These are phyloP conservation scores for Pinus albicaulis DNA, from an alignment of 75 land plant genomes.

Conservation along the genomic window DNA sequence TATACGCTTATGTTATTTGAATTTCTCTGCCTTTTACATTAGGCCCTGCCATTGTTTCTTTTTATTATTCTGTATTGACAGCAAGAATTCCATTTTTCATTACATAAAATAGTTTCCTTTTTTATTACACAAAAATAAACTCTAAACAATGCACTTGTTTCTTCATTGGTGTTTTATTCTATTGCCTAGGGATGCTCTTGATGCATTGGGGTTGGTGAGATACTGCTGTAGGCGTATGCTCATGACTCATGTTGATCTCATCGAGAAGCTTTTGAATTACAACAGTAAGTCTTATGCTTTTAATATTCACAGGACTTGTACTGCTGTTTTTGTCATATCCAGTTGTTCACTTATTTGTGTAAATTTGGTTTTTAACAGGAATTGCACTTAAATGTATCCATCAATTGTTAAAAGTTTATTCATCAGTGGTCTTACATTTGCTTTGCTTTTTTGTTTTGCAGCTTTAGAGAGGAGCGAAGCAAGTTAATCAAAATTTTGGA, in stretches of 20 bases:
- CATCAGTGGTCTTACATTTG: background rate
- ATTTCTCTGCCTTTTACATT: too few relatives aligned
- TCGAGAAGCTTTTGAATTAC: conserved; percentile 96
- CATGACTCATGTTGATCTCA: conserved; percentile 98
- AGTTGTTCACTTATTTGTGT: background rate
- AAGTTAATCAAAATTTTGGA: background rate
- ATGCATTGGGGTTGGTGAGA: conserved; percentile 84
- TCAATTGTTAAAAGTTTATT: too few relatives aligned
- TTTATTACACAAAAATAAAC: too few relatives aligned
- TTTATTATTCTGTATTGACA: too few relatives aligned
- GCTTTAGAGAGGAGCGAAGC: conserved; percentile 9
- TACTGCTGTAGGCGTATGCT: conserved; percentile 99
- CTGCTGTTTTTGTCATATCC: background rate
- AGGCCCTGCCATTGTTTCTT: too few relatives aligned
- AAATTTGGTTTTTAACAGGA: too few relatives aligned
- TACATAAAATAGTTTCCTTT: too few relatives aligned
- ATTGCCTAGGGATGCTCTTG: conserved; percentile 79
- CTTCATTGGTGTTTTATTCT: background rate
- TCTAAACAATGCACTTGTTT: too few relatives aligned
- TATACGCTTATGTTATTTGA: too few relatives aligned
- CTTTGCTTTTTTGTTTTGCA: background rate
- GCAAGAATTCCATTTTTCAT: too few relatives aligned
- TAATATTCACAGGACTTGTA: background rate
- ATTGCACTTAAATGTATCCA: too few relatives aligned
- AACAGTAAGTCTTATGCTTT: conserved; percentile 55